Percentiles rank a stretch among this genome's conserved stretches.
phyloP scores from a whole-genome alignment of 2,329 filamentous ascomycete species.

The Nothophoma quercina region DNA sequence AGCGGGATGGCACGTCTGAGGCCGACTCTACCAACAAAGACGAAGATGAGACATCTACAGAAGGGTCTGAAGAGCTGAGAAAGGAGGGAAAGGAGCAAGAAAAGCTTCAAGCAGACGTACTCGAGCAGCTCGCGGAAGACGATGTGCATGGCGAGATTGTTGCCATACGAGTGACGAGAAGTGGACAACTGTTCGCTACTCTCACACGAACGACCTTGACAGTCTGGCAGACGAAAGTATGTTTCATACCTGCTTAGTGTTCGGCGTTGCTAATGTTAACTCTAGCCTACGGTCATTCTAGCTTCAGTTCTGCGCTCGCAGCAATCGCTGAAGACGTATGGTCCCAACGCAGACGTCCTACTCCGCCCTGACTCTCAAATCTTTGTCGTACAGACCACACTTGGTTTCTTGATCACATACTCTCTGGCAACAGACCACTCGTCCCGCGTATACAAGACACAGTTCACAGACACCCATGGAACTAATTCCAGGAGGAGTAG shows the following conservation, averaged over 20 bases:
- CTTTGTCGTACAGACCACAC: slow-evolving; percentile 84
- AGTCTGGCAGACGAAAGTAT: slow-evolving; percentile 95
- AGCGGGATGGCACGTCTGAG: slow-evolving; percentile 28
- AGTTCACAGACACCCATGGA: slow-evolving; percentile 67
- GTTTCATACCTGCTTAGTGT: slow-evolving; percentile 31
- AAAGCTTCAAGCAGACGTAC: slow-evolving; percentile 6
- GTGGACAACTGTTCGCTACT: slow-evolving; percentile 84
- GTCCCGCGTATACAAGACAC: slow-evolving; percentile 83
- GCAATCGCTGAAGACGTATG: slow-evolving; percentile 81
- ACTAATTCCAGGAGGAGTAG: slow-evolving; percentile 61
- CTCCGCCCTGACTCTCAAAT: slow-evolving; percentile 92
- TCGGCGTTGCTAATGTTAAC: slow-evolving; percentile 31
- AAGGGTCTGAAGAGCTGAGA: slow-evolving; percentile 16
- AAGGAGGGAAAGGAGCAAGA: slow-evolving; percentile 17
- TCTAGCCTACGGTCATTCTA: slow-evolving; percentile 84
- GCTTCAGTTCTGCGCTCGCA: slow-evolving; percentile 84
- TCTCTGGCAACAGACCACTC: slow-evolving; percentile 85
- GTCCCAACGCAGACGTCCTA: slow-evolving; percentile 81
- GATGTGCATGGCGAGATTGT: slow-evolving; percentile 70
- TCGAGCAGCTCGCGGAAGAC: slow-evolving; percentile 35
- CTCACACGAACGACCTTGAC: slow-evolving; percentile 85
- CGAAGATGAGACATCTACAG: slow-evolving; percentile 20
- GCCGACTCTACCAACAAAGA: slow-evolving; percentile 14
- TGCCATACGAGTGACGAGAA: slow-evolving; percentile 78
- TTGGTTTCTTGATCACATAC: slow-evolving; percentile 93